Conservation (phyloP, 345 rosid species). For the Eucalyptus regnans region DNA sequence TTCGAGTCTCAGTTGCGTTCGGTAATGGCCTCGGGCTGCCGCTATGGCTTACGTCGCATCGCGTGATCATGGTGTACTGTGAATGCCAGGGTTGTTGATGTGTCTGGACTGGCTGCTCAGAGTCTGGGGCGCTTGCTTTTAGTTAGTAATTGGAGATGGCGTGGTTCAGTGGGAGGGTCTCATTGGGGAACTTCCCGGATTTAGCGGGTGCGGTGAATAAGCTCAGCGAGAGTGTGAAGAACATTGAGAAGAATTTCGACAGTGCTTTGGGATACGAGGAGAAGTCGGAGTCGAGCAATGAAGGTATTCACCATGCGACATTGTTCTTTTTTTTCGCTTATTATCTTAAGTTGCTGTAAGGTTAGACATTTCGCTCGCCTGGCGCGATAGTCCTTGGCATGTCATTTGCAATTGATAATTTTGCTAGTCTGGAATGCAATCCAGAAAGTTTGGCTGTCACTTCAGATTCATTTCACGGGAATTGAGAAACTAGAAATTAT, state of each 20-base stretch:
- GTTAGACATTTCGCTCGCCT: background rate
- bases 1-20: background rate
- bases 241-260: slow-evolving; percentile 96
- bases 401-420: background rate
- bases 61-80: background rate
- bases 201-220: slow-evolving; percentile 97
- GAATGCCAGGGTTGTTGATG: background rate
- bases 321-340: background rate
- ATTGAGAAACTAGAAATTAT: background rate
- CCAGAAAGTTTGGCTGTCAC: background rate
- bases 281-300: slow-evolving; percentile 45
- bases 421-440: background rate
- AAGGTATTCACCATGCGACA: slow-evolving; percentile 32
- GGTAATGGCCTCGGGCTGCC: background rate
- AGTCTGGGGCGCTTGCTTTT: background rate
- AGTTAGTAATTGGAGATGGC: slow-evolving; percentile 37
- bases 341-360: background rate
- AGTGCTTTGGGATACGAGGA: slow-evolving; percentile 92
- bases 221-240: slow-evolving; percentile 98
- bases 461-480: background rate
- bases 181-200: slow-evolving; percentile 89
- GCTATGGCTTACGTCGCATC: background rate
- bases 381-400: background rate
- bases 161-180: slow-evolving; percentile 92
- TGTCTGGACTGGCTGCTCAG: background rate